Percentiles rank a stretch among this genome's conserved stretches.
phyloP scores from a whole-genome alignment of 805 yeast genomes.

The Ascoidea asiatica region DNA sequence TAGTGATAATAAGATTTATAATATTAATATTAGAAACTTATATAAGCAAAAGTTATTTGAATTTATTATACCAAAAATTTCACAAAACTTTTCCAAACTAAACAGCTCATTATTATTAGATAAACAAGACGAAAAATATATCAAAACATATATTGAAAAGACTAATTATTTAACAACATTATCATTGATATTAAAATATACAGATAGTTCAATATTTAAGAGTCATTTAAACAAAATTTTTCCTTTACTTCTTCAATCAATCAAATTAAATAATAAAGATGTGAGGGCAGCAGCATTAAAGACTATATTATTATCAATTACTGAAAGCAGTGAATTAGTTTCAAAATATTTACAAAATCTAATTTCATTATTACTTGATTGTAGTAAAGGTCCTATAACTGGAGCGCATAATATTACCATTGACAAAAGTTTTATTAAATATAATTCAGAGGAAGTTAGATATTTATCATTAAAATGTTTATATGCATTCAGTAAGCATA shows the following conservation, averaged over 20 bases:
- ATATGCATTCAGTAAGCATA: slow-evolving; percentile 26
- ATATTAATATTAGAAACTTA: slow-evolving; percentile 48
- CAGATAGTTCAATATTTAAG: slow-evolving; percentile 48
- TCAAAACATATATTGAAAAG: slow-evolving; percentile 14
- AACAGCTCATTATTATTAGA: neutral
- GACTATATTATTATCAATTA: slow-evolving; percentile 36
- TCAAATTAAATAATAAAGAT: slow-evolving; percentile 29
- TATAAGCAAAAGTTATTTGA: slow-evolving; percentile 76
- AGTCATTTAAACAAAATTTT: slow-evolving; percentile 50
- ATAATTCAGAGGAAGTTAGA: slow-evolving; percentile 38
- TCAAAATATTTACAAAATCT: slow-evolving; percentile 41
- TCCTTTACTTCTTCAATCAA: slow-evolving; percentile 60
- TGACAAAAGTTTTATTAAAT: slow-evolving; percentile 10
- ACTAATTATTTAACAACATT: slow-evolving; percentile 52
- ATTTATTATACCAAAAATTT: slow-evolving; percentile 37
- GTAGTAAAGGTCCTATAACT: slow-evolving; percentile 16
- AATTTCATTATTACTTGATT: slow-evolving; percentile 36
- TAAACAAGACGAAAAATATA: neutral
- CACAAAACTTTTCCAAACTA: slow-evolving; percentile 18
- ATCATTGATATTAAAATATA: slow-evolving; percentile 51
- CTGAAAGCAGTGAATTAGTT: slow-evolving; percentile 39
- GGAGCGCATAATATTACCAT: too few relatives aligned
- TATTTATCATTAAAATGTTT: slow-evolving; percentile 44
- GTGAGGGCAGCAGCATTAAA: slow-evolving; percentile 49
- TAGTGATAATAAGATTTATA: slow-evolving; percentile 20